These are phyloP conservation scores for Limtongia smithiae DNA, from an alignment of 805 yeast genomes.

Conservation along the genomic window DNA sequence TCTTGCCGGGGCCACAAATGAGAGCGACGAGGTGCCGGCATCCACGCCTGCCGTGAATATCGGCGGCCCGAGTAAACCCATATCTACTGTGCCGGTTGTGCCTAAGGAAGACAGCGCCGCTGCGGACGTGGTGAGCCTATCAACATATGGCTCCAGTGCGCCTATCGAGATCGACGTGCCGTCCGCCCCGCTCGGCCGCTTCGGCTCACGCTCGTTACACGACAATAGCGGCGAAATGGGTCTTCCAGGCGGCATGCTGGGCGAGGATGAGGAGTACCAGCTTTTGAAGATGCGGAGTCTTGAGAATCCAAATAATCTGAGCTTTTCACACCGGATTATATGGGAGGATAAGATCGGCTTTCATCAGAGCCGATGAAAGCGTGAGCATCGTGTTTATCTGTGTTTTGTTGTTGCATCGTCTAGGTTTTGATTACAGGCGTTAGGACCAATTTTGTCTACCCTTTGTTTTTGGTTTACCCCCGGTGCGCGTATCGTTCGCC, in stretches of 20 bases:
- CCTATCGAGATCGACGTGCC: slow-evolving; percentile 23
- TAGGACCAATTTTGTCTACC: no score
- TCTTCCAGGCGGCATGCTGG: slow-evolving; percentile 17
- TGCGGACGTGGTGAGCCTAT: not conserved
- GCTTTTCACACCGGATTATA: slow-evolving; percentile 24
- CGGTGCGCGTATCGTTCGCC: no score
- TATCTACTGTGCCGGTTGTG: slow-evolving; percentile 14
- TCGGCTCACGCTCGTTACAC: not conserved
- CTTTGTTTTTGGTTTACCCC: no score
- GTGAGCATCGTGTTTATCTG: no score
- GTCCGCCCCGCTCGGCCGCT: not conserved
- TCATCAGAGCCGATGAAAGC: not conserved
- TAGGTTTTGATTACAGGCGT: no score
- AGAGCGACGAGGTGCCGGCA: not conserved
- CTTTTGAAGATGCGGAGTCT: slow-evolving; percentile 13
- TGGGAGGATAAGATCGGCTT: slow-evolving; percentile 28
- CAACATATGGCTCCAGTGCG: slow-evolving; percentile 18
- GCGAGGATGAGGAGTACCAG: slow-evolving; percentile 21
- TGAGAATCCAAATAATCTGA: slow-evolving; percentile 21
- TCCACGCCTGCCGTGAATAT: no score
- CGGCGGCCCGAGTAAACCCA: slow-evolving; percentile 1
- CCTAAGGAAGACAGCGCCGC: not conserved
- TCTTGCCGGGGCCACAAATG: not conserved
- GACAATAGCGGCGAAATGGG: slow-evolving; percentile 24
- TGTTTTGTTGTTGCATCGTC: no score